Evolutionary conservation across 208 protist genomes (phyloP).

Genomic region (Tritrichomonas musculus): DNA sequence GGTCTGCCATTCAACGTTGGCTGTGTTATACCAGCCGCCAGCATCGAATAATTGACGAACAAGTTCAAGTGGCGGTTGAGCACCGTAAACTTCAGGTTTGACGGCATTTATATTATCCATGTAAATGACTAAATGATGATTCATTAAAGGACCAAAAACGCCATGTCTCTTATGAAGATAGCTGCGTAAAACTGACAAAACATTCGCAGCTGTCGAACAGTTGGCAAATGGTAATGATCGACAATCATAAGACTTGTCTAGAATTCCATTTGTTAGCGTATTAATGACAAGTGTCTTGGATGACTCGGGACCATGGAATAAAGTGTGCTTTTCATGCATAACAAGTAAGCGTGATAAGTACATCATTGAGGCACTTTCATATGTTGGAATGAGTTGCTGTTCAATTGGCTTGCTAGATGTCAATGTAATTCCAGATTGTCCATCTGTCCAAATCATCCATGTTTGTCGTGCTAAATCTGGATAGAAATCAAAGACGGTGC

Average conservation of each 20-base stretch:
- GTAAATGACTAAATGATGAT: slow-evolving; percentile 66
- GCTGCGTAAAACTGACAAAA: neutral
- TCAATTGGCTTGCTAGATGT: neutral
- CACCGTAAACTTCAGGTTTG: slow-evolving; percentile 80
- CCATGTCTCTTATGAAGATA: neutral
- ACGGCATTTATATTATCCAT: slow-evolving; percentile 95
- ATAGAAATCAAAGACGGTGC: slow-evolving; percentile 38
- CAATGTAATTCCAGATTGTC: neutral
- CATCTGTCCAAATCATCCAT: slow-evolving; percentile 12
- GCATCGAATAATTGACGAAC: slow-evolving; percentile 87
- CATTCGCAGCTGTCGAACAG: slow-evolving; percentile 62
- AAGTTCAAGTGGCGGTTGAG: slow-evolving; percentile 89
- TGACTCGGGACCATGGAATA: neutral
- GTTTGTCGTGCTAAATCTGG: slow-evolving; percentile 40
- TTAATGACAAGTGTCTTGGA: neutral
- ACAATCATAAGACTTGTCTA: slow-evolving; percentile 49
- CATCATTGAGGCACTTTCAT: neutral
- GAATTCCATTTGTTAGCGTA: neutral
- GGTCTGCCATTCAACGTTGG: slow-evolving; percentile 77
- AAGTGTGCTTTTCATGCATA: neutral
- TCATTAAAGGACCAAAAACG: neutral
- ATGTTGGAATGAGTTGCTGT: neutral
- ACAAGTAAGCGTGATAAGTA: neutral
- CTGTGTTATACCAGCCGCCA: slow-evolving; percentile 88
- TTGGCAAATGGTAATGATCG: slow-evolving; percentile 76